Percentiles rank a stretch among this genome's conserved stretches.
Evolutionary conservation across 768 basidiomycete genomes (phyloP).

Genomic region (Rubroboletus pulcherrimus): DNA sequence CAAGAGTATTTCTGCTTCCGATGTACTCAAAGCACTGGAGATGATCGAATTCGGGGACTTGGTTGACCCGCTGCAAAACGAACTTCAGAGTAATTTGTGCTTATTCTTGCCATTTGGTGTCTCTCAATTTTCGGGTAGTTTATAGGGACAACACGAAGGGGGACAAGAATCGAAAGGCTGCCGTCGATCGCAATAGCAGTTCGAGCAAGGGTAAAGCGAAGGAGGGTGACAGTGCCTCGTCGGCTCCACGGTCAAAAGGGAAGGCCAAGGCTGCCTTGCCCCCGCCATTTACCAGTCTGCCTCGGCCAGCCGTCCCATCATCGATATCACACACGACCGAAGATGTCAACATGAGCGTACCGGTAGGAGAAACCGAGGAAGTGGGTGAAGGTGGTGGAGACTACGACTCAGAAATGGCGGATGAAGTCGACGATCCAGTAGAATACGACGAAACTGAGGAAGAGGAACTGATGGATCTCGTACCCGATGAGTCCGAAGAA

Average conservation of each 20-base stretch:
- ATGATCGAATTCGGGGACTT: slow-evolving; percentile 73
- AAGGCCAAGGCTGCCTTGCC: slow-evolving; percentile 30
- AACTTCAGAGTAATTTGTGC: slow-evolving; percentile 51
- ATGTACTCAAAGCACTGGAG: slow-evolving; percentile 85
- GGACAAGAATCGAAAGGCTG: slow-evolving; percentile 46
- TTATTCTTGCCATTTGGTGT: background rate
- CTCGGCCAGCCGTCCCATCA: slow-evolving; percentile 26
- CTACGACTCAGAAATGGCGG: slow-evolving; percentile 23
- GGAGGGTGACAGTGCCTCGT: slow-evolving; percentile 31
- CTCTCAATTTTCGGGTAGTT: slow-evolving; percentile 36
- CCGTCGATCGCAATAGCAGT: slow-evolving; percentile 23
- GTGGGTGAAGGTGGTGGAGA: slow-evolving; percentile 33
- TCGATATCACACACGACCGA: slow-evolving; percentile 26
- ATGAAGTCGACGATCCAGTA: slow-evolving; percentile 21
- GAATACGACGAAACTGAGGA: slow-evolving; percentile 37
- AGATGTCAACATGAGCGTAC: slow-evolving; percentile 23
- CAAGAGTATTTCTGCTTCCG: slow-evolving; percentile 85
- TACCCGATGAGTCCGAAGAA: slow-evolving; percentile 45
- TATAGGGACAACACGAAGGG: slow-evolving; percentile 63
- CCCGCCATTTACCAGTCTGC: slow-evolving; percentile 29
- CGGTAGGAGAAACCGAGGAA: slow-evolving; percentile 26
- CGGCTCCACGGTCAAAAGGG: slow-evolving; percentile 25
- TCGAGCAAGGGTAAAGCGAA: slow-evolving; percentile 30
- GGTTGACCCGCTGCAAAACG: slow-evolving; percentile 55
- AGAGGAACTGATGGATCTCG: slow-evolving; percentile 40